Evolutionary conservation across 2,329 filamentous ascomycete species (phyloP).

Genomic region (Purpureocillium takamizusanense): DNA sequence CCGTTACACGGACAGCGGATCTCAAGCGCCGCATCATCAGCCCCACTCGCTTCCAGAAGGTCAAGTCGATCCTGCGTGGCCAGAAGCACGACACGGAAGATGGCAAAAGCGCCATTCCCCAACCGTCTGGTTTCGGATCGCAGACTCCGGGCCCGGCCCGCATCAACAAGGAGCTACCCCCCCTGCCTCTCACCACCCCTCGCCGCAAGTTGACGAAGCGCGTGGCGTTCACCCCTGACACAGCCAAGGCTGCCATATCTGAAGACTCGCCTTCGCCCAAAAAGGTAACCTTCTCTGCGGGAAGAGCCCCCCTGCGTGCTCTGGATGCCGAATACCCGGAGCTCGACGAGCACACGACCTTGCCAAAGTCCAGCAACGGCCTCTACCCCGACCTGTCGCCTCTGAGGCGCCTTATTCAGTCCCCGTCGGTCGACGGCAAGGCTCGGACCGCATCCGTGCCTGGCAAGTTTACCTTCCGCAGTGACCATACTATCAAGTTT

Average conservation of each 20-base stretch:
- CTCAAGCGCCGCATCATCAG: slow-evolving; percentile 31
- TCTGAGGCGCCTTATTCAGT: slow-evolving; percentile 21
- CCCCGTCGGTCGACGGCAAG: slow-evolving; percentile 14
- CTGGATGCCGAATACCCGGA: slow-evolving; percentile 19
- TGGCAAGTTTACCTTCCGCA: slow-evolving; percentile 56
- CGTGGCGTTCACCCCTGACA: slow-evolving; percentile 71
- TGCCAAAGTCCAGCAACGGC: slow-evolving; percentile 23
- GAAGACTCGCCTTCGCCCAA: slow-evolving; percentile 48
- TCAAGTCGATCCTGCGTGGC: slow-evolving; percentile 49
- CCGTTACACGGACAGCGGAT: slow-evolving; percentile 21
- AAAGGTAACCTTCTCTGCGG: slow-evolving; percentile 38
- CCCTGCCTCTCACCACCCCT: slow-evolving; percentile 52
- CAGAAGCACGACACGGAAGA: slow-evolving; percentile 26
- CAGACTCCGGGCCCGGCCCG: slow-evolving; percentile 37
- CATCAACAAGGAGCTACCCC: slow-evolving; percentile 43
- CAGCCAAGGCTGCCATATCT: slow-evolving; percentile 37
- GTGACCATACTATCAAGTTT: slow-evolving; percentile 55
- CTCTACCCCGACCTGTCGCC: slow-evolving; percentile 45
- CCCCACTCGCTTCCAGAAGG: slow-evolving; percentile 42
- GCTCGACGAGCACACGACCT: slow-evolving; percentile 16
- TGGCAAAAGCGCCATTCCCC: slow-evolving; percentile 38
- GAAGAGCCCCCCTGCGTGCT: slow-evolving; percentile 20
- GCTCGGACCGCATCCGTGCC: slow-evolving; percentile 32
- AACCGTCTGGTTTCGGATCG: slow-evolving; percentile 26
- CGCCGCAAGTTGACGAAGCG: slow-evolving; percentile 60